Evolutionary conservation across 805 yeast species (phyloP), one percentile per base, ranked within the genome.

Genomic region (Kodamaea hsintzibuensis): DNA sequence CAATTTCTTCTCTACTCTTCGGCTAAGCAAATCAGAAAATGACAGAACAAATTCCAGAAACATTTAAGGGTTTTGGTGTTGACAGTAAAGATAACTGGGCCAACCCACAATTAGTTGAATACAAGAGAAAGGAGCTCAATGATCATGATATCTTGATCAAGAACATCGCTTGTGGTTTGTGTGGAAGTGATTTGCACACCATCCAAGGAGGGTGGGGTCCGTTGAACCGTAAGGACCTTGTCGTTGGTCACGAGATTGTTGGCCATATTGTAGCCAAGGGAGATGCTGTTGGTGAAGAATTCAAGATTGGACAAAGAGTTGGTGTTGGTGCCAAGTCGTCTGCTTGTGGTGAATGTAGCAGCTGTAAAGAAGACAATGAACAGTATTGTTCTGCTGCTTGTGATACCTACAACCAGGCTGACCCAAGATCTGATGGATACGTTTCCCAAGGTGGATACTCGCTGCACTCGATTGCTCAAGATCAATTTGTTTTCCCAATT

Each of bases 301-400:
- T 70, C 72, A 81, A 77, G 65, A 66, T 85, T 16, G 96, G 96
- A 52, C 86, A 89, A 59, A 77, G 90, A 59, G 95, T 88, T 25
- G 96, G 93, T 52, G 79, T 88, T 49, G 96, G 96, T 61, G 93
- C 95, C 22, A 85, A 82, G 63, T 74, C 79, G 22, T 73, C 71
- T 54, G 74, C 88, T 39, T 89, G 96, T 73, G 68, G 77, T 52
- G 59, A 57, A 3, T 66, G 70, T 51, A 18, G 49, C 52, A 56
- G 64, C 51, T 66, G 69, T 42, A 47, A 49, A 33, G 17, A 38
- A 47, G 61, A 59, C 60, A 62, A 68, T 57, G 71, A 67, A 45
- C 70, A 67, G 51, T 67, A 91, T 77, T 66, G 74, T 18, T 57
- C 63, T 30, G 42, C 52, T 7, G 51, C 52, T 4, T 63, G 56